Conservation (phyloP, 2,329 filamentous ascomycete species). For the Colletotrichum tropicicola region DNA sequence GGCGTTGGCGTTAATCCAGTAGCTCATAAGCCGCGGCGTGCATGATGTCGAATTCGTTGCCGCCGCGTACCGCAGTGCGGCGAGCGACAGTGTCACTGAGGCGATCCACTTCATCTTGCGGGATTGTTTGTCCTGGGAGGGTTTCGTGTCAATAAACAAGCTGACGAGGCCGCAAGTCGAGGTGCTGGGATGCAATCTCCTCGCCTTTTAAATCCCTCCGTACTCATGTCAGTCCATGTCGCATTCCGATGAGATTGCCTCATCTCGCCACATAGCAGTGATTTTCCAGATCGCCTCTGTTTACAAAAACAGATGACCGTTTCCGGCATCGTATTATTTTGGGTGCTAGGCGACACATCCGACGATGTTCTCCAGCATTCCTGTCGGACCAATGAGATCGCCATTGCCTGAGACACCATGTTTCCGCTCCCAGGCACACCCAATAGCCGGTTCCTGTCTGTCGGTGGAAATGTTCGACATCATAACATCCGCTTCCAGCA, state of each 20-base stretch:
- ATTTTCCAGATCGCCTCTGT: not conserved
- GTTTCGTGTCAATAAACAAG: not conserved
- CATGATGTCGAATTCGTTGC: constrained; percentile 16
- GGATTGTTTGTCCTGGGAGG: not conserved
- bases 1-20: constrained; percentile 21
- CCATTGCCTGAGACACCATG: not conserved
- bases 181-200: not conserved
- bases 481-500: not conserved
- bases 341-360: not conserved
- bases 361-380: constrained; percentile 9
- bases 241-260: not conserved
- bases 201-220: not conserved
- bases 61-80: not conserved
- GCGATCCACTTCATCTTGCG: constrained; percentile 14
- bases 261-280: constrained; percentile 4
- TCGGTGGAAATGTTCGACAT: not conserved
- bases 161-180: not conserved
- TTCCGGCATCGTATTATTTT: not conserved
- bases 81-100: constrained; percentile 3
- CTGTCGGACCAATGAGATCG: not conserved
- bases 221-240: not conserved
- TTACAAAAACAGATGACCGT: not conserved
- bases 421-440: not conserved
- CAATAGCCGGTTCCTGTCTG: not conserved
- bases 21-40: constrained; percentile 19